Evolutionary conservation across 1,139 yeast genomes (phyloP).

Genomic region (Scheffersomyces stambukii): DNA sequence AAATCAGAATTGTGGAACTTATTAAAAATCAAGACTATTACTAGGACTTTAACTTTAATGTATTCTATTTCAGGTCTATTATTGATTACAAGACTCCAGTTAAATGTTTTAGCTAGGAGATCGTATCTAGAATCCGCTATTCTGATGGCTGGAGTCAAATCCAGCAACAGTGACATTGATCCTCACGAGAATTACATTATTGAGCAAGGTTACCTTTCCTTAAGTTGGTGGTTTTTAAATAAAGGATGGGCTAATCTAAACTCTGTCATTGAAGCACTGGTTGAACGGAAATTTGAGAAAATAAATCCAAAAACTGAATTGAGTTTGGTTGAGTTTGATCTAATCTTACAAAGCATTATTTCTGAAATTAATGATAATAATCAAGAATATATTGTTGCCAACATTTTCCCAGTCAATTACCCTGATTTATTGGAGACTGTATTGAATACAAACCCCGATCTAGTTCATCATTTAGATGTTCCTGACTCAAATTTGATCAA

Average conservation of each 20-base stretch:
- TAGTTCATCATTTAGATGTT: conserved; percentile 34
- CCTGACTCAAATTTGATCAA: conserved; percentile 41
- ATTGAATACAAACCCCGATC: conserved; percentile 42
- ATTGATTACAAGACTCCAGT: conserved; percentile 75
- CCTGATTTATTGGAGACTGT: conserved; percentile 43
- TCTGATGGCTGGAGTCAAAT: conserved; percentile 49
- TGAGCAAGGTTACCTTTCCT: conserved; percentile 81
- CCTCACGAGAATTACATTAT: conserved; percentile 44
- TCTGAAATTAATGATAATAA: conserved; percentile 33
- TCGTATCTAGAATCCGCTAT: conserved; percentile 80
- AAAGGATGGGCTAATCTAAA: conserved; percentile 71
- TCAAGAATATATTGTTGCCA: conserved; percentile 38
- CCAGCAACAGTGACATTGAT: conserved; percentile 15
- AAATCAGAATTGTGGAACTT: conserved; percentile 86
- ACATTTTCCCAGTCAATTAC: conserved; percentile 40
- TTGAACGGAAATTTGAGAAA: conserved; percentile 55
- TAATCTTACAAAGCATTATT: conserved; percentile 21
- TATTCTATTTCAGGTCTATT: conserved; percentile 69
- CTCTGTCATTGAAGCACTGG: conserved; percentile 52
- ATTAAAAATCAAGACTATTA: conserved; percentile 68
- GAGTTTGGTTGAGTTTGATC: conserved; percentile 53
- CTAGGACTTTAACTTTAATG: conserved; percentile 68
- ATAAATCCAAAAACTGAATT: conserved; percentile 73
- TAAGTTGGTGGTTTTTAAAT: conserved; percentile 93
- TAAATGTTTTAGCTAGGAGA: conserved; percentile 82